Conservation (phyloP, 768 basidiomycete genomes). For the Podaxis carcinomalis region DNA sequence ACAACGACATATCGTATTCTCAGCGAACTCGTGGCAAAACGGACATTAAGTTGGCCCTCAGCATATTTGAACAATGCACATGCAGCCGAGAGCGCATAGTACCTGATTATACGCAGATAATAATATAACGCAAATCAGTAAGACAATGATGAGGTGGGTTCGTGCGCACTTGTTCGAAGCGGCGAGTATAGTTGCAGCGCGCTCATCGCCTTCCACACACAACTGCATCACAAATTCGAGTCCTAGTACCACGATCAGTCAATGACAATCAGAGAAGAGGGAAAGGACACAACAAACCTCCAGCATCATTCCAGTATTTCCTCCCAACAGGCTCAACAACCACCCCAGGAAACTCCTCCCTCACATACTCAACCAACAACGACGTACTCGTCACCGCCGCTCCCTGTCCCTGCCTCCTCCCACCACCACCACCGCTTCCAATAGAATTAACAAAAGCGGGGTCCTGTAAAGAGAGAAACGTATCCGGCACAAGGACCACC, state of each 20-base stretch:
- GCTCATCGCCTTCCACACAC: constrained; percentile 76
- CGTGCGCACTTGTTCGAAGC: constrained; percentile 71
- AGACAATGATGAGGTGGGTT: constrained; percentile 13
- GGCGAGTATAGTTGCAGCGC: constrained; percentile 74
- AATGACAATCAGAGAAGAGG: background rate
- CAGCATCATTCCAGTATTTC: constrained; percentile 83
- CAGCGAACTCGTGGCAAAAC: constrained; percentile 67
- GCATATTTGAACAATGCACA: constrained; percentile 87
- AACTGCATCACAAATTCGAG: constrained; percentile 76
- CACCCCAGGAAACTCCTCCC: constrained; percentile 67
- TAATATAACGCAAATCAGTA: background rate
- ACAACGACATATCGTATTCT: constrained; percentile 73
- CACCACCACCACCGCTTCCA: background rate
- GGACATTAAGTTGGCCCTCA: constrained; percentile 62
- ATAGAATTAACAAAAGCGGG: constrained; percentile 31
- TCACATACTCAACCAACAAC: constrained; percentile 66
- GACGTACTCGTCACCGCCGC: constrained; percentile 38
- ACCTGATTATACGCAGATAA: constrained; percentile 40
- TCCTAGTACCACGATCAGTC: constrained; percentile 36
- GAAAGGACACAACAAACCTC: constrained; percentile 40
- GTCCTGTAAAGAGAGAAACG: constrained; percentile 62
- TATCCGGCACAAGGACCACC: constrained; percentile 78
- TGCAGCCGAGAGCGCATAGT: constrained; percentile 82
- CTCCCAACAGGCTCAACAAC: constrained; percentile 69
- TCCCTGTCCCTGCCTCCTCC: constrained; percentile 27